Percentiles rank a stretch among this genome's conserved stretches.
Evolutionary conservation across 768 basidiomycete species (phyloP).

Genomic region (Paxillus ammoniavirescens): DNA sequence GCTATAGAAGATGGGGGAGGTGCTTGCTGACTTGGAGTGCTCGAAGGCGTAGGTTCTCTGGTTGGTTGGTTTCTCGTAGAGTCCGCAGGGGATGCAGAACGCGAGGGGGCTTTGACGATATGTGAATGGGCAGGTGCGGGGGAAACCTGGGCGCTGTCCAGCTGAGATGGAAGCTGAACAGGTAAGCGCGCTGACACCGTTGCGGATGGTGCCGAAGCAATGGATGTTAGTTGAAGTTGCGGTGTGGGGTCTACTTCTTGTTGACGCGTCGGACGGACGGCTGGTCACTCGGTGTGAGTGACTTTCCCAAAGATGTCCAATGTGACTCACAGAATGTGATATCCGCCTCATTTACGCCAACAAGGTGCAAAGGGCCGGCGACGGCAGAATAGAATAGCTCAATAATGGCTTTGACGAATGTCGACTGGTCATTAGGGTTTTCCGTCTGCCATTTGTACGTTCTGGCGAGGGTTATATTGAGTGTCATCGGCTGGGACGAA

Average conservation of each 20-base stretch:
- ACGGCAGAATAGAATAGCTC: slow-evolving; percentile 55
- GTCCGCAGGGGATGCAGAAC: slow-evolving; percentile 41
- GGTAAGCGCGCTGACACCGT: slow-evolving; percentile 8
- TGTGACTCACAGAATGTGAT: slow-evolving; percentile 32
- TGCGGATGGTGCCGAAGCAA: slow-evolving; percentile 1
- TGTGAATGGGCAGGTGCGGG: slow-evolving; percentile 24
- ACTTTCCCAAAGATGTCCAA: background rate
- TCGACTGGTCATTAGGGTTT: slow-evolving; percentile 62
- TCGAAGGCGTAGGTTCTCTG: slow-evolving; percentile 23
- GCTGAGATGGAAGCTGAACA: slow-evolving; percentile 23
- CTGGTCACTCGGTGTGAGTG: slow-evolving; percentile 11
- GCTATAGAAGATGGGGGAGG: slow-evolving; percentile 20
- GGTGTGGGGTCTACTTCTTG: slow-evolving; percentile 16
- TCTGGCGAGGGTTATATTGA: slow-evolving; percentile 85
- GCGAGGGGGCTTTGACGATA: slow-evolving; percentile 28
- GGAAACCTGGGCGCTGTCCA: slow-evolving; percentile 22
- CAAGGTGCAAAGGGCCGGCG: slow-evolving; percentile 51
- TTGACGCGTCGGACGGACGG: slow-evolving; percentile 7
- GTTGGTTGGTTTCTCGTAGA: slow-evolving; percentile 22
- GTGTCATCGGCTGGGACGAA: slow-evolving; percentile 50
- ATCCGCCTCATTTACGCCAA: slow-evolving; percentile 52
- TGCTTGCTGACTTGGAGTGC: slow-evolving; percentile 16
- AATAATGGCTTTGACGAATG: slow-evolving; percentile 68
- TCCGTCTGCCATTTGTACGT: slow-evolving; percentile 92
- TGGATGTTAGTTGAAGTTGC: background rate